Evolutionary conservation across 768 basidiomycete species (phyloP).

Genomic region (Tulasnella sp.): DNA sequence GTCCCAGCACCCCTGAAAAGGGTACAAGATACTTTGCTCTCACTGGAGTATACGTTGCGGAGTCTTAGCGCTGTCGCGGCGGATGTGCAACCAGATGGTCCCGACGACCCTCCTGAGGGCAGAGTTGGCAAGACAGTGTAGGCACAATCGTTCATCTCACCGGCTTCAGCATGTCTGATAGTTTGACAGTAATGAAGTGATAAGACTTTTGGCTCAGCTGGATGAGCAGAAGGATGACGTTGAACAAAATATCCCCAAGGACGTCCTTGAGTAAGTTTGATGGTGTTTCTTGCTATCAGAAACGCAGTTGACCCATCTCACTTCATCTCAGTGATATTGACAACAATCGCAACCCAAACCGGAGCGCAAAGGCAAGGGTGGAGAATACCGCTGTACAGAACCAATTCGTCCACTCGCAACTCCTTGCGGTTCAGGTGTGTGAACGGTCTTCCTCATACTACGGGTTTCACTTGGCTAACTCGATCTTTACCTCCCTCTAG

Average conservation of each 20-base stretch:
- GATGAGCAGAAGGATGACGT: constrained; percentile 34
- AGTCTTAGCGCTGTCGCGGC: constrained; percentile 31
- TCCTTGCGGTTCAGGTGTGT: constrained; percentile 71
- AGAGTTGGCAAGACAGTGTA: constrained; percentile 36
- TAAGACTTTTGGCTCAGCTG: constrained; percentile 31
- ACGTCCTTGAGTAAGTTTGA: constrained; percentile 32
- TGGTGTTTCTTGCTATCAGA: background rate
- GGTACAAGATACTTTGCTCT: constrained; percentile 27
- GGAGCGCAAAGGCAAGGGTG: constrained; percentile 74
- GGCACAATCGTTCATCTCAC: constrained; percentile 7
- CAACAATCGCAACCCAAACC: constrained; percentile 78
- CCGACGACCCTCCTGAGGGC: constrained; percentile 29
- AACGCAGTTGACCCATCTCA: background rate
- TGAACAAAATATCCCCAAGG: constrained; percentile 31
- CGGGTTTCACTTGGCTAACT: constrained; percentile 28
- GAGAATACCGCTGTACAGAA: constrained; percentile 87
- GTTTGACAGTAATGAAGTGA: constrained; percentile 32
- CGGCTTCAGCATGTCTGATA: background rate
- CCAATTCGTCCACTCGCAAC: constrained; percentile 90
- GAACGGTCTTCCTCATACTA: constrained; percentile 1
- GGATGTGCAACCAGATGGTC: constrained; percentile 35
- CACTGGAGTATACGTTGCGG: constrained; percentile 32
- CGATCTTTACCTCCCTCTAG: constrained; percentile 44
- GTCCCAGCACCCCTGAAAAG: constrained; percentile 12
- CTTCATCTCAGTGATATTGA: constrained; percentile 63